Percentiles rank a stretch among this genome's conserved stretches.
These are phyloP conservation scores for Thelephora terrestris DNA, from an alignment of 1,284 basidiomycete species.

Conservation along the genomic window DNA sequence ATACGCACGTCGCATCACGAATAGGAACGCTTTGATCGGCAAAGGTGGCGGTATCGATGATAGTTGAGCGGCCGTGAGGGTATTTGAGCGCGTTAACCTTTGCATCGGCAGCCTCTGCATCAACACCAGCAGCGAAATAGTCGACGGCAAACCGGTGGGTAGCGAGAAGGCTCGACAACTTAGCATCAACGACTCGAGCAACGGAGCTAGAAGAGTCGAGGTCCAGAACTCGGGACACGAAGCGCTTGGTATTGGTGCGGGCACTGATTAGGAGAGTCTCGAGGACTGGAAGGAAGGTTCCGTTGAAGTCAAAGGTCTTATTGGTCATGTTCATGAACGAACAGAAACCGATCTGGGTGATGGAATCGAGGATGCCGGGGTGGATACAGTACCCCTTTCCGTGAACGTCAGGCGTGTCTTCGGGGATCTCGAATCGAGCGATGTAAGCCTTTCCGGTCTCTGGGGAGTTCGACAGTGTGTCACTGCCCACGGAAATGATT, in stretches of 20 bases:
- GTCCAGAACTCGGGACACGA: constrained; percentile 17
- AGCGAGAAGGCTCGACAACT: constrained; percentile 10
- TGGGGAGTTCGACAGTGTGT: constrained; percentile 17
- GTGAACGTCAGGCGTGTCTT: constrained; percentile 18
- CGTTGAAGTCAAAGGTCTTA: constrained; percentile 19
- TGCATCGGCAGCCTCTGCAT: constrained; percentile 14
- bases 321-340: constrained; percentile 23
- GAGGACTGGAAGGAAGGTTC: constrained; percentile 11
- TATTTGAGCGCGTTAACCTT: constrained; percentile 13
- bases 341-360: constrained; percentile 20
- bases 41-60: constrained; percentile 8
- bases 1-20: background rate
- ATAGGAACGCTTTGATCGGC: background rate
- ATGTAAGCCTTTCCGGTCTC: constrained; percentile 17
- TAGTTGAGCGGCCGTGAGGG: constrained; percentile 10
- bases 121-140: constrained; percentile 16
- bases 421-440: constrained; percentile 12
- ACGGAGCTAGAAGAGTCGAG: constrained; percentile 12
- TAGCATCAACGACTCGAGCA: constrained; percentile 4
- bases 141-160: constrained; percentile 14
- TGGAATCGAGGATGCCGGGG: constrained; percentile 19
- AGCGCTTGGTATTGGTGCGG: constrained; percentile 9
- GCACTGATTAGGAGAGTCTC: constrained; percentile 12
- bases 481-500: constrained; percentile 19
- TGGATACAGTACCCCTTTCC: constrained; percentile 20